Conservation (phyloP, 805 yeast species). For the Saturnispora bothae region DNA sequence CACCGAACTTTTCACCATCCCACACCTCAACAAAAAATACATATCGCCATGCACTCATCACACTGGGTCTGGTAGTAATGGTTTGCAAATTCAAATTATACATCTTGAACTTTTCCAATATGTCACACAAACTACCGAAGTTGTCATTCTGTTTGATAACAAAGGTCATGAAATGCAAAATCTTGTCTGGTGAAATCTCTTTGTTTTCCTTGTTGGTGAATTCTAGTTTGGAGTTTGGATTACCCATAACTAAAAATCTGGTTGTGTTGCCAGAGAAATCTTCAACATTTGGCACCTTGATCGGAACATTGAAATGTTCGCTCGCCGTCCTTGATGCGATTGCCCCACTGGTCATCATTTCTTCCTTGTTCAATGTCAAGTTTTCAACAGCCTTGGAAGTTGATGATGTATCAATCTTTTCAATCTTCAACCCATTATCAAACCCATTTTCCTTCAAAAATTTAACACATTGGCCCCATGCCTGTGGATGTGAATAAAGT, state of each 20-base stretch:
- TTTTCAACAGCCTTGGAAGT: constrained; percentile 79
- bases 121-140: constrained; percentile 67
- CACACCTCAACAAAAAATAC: constrained; percentile 69
- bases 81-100: constrained; percentile 55
- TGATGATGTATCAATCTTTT: constrained; percentile 57
- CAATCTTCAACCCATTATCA: constrained; percentile 26
- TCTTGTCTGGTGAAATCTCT: constrained; percentile 10
- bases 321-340: constrained; percentile 68
- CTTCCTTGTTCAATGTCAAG: constrained; percentile 29
- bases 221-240: constrained; percentile 12
- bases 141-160: constrained; percentile 49
- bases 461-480: constrained; percentile 81
- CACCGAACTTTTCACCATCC: constrained; percentile 21
- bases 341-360: constrained; percentile 44
- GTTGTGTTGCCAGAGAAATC: constrained; percentile 74
- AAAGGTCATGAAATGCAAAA: constrained; percentile 52
- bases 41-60: constrained; percentile 63
- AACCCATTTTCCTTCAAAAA: constrained; percentile 37
- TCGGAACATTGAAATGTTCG: constrained; percentile 43
- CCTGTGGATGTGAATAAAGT: constrained; percentile 92
- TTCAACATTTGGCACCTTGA: constrained; percentile 49
- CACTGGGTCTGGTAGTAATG: constrained; percentile 71
- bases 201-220: constrained; percentile 1
- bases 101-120: constrained; percentile 45
- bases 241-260: constrained; percentile 63